Percentiles rank a stretch among this genome's conserved stretches.
These are phyloP conservation scores for Aspergillus nidulans DNA, from an alignment of 495 filamentous ascomycete genomes.

Conservation along the genomic window DNA sequence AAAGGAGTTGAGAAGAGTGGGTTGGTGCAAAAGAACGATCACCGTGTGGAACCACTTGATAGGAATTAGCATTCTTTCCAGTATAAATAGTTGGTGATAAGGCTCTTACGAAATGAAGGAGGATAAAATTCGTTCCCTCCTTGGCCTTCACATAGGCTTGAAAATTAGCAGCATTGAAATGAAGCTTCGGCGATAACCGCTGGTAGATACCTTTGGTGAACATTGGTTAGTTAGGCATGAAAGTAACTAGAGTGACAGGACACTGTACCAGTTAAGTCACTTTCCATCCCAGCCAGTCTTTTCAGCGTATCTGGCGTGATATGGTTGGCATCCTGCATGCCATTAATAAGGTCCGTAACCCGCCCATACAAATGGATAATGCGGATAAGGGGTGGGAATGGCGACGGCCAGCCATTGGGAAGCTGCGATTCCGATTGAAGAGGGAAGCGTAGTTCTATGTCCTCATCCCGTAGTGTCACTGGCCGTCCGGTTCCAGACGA, in stretches of 20 bases:
- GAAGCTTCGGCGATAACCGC: constrained; percentile 61
- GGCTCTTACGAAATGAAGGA: constrained; percentile 64
- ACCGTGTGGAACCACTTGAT: constrained; percentile 74
- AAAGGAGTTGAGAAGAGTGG: constrained; percentile 71
- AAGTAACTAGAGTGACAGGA: not conserved
- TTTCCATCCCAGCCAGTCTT: constrained; percentile 67
- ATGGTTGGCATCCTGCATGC: constrained; percentile 69
- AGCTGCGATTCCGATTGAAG: constrained; percentile 55
- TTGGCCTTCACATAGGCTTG: constrained; percentile 69
- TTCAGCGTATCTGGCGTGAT: constrained; percentile 67
- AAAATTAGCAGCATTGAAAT: constrained; percentile 77
- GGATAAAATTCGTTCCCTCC: constrained; percentile 77
- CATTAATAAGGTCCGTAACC: constrained; percentile 78
- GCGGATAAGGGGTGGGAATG: constrained; percentile 72
- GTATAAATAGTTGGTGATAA: not conserved
- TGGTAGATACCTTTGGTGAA: constrained; percentile 59
- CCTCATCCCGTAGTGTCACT: constrained; percentile 73
- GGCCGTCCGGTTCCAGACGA: constrained; percentile 78
- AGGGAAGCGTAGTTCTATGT: constrained; percentile 75
- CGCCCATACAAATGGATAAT: constrained; percentile 81
- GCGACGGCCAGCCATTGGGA: constrained; percentile 61
- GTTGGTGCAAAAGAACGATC: constrained; percentile 79
- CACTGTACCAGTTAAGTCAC: constrained; percentile 56
- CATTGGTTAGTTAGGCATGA: not conserved
- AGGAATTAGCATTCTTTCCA: not conserved